These are phyloP conservation scores for Tetrahymena elliotti DNA, from an alignment of 73 alveolate species.

Conservation along the genomic window DNA sequence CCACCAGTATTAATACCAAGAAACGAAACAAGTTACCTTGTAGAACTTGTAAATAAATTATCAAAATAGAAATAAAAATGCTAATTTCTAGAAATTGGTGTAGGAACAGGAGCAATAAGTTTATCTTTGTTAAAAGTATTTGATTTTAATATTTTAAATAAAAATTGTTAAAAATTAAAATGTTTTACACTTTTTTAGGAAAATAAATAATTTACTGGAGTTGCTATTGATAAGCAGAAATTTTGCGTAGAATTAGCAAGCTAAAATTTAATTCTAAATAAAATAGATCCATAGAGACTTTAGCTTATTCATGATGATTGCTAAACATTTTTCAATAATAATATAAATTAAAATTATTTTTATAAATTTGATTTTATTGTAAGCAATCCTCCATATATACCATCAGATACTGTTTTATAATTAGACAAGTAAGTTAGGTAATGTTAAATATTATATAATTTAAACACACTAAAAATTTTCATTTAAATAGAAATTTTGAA, in stretches of 20 bases:
- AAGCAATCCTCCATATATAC: background rate
- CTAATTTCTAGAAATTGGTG: background rate
- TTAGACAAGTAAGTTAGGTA: background rate
- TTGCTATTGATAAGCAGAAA: background rate
- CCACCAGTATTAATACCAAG: background rate
- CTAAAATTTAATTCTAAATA: background rate
- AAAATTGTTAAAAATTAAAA: background rate
- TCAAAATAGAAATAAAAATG: background rate
- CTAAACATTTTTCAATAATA: background rate
- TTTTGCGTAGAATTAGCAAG: background rate
- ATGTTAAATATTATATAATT: background rate
- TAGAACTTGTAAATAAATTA: background rate
- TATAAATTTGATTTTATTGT: background rate
- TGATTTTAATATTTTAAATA: background rate
- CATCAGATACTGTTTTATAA: background rate
- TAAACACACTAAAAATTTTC: background rate
- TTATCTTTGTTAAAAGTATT: background rate
- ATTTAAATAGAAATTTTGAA: background rate
- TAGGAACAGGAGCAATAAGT: background rate
- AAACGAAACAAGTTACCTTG: background rate
- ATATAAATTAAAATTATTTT: background rate
- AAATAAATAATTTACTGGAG: background rate
- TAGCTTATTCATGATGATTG: background rate
- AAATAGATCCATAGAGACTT: background rate
- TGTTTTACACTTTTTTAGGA: background rate